phyloP scores from a whole-genome alignment of 208 protist species.

The Leishmania gerbilli region DNA sequence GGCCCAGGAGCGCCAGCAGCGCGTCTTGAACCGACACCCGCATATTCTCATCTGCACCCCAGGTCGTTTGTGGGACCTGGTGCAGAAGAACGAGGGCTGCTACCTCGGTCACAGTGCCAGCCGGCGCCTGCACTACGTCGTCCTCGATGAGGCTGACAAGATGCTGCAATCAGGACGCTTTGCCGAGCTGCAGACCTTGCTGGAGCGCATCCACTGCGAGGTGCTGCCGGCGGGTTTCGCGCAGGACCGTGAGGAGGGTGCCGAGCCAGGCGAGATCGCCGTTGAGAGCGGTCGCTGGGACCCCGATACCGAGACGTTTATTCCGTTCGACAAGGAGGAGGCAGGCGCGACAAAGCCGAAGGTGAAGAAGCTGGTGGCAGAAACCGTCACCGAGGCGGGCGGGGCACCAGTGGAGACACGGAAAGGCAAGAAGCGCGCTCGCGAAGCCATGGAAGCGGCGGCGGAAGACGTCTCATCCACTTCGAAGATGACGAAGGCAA shows the following conservation, averaged over 20 bases:
- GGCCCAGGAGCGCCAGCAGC: conserved; percentile 89
- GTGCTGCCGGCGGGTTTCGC: conserved; percentile 80
- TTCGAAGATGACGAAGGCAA: conserved; percentile 17
- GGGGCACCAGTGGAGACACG: neutral
- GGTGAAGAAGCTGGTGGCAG: neutral
- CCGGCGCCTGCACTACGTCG: conserved; percentile 93
- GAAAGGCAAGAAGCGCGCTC: conserved; percentile 17
- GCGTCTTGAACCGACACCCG: conserved; percentile 88
- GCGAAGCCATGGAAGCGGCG: neutral
- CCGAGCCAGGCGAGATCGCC: conserved; percentile 49
- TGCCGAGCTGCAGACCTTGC: conserved; percentile 96
- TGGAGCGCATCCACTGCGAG: conserved; percentile 95
- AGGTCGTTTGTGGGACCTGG: conserved; percentile 87
- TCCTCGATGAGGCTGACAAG: conserved; percentile 99
- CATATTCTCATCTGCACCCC: conserved; percentile 93
- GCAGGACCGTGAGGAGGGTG: conserved; percentile 78
- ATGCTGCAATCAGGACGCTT: conserved; percentile 98
- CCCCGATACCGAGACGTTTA: conserved; percentile 61
- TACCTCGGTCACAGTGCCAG: conserved; percentile 96
- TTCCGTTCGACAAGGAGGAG: conserved; percentile 61
- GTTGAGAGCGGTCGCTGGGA: conserved; percentile 78
- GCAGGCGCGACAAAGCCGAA: conserved; percentile 1
- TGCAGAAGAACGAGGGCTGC: conserved; percentile 89
- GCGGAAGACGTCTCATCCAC: neutral
- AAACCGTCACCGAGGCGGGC: neutral